Conservation (phyloP, 257 asterid species). For the Craterostigma plantagineum region DNA sequence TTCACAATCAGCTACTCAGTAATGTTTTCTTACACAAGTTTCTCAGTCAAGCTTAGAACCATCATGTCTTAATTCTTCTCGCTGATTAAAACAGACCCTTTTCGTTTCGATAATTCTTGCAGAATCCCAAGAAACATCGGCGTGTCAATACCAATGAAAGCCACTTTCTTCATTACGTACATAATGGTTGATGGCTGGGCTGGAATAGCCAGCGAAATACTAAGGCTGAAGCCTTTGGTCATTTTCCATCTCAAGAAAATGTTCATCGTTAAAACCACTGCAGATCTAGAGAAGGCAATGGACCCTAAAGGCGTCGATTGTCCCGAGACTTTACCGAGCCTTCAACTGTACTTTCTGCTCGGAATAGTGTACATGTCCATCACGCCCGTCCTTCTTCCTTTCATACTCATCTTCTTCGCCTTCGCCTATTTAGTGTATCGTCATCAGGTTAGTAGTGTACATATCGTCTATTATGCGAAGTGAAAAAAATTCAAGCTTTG, state of each 20-base stretch:
- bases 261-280: slow-evolving; percentile 66
- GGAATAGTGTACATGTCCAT: slow-evolving; percentile 74
- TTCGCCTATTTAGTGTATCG: slow-evolving; percentile 89
- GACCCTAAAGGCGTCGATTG: slow-evolving; percentile 55
- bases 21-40: slow-evolving; percentile 11
- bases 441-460: slow-evolving; percentile 52
- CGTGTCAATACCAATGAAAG: slow-evolving; percentile 89
- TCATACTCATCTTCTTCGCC: slow-evolving; percentile 72
- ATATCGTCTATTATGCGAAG: not conserved
- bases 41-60: not conserved
- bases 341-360: slow-evolving; percentile 67
- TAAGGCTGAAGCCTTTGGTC: slow-evolving; percentile 54
- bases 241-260: slow-evolving; percentile 67
- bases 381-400: slow-evolving; percentile 89
- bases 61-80: not conserved
- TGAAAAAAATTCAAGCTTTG: not conserved
- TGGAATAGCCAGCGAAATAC: slow-evolving; percentile 79
- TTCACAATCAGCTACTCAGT: slow-evolving; percentile 81
- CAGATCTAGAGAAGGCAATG: slow-evolving; percentile 79
- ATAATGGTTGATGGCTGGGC: slow-evolving; percentile 98
- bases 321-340: slow-evolving; percentile 77
- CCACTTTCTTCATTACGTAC: slow-evolving; percentile 81
- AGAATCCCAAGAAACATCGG: slow-evolving; percentile 90
- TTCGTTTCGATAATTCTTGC: slow-evolving; percentile 4
- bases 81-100: not conserved